Conservation (phyloP, 139 green algal genomes). For the Haematococcus sp. region DNA sequence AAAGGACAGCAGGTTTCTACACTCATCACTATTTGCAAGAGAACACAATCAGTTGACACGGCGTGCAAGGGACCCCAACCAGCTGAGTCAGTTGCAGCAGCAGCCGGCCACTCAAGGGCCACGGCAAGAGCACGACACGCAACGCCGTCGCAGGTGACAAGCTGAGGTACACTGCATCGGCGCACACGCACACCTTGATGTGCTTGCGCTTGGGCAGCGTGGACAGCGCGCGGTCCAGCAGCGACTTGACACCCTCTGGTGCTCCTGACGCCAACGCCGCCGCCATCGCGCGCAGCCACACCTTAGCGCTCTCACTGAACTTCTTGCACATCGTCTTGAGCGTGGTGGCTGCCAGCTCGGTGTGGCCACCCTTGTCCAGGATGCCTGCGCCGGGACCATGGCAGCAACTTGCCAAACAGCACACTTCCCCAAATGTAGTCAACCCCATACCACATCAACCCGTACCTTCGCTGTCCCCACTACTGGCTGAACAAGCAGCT, state of each 20-base stretch:
- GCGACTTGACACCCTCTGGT: slow-evolving; percentile 21
- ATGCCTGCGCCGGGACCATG: slow-evolving; percentile 58
- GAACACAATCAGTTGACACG: no score
- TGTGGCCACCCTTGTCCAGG: slow-evolving; percentile 36
- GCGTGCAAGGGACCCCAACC: no score
- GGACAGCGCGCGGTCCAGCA: slow-evolving; percentile 71
- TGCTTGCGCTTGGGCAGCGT: slow-evolving; percentile 89
- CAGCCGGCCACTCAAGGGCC: no score
- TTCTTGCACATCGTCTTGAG: slow-evolving; percentile 75
- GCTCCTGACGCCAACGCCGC: slow-evolving; percentile 39
- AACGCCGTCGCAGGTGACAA: no score
- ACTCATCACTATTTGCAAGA: no score
- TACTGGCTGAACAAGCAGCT: no score
- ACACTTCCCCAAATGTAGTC: background rate
- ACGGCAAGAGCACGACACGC: no score
- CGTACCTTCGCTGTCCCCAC: no score
- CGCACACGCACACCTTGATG: slow-evolving; percentile 64
- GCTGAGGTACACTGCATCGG: no score
- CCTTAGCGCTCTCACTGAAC: slow-evolving; percentile 81
- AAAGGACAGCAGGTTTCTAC: no score
- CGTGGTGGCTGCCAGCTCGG: slow-evolving; percentile 59
- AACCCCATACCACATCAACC: no score
- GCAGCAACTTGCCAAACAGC: slow-evolving; percentile 47
- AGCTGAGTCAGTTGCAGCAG: no score
- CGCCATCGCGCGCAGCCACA: slow-evolving; percentile 75